These are phyloP conservation scores for Saussurea involucrata DNA, from an alignment of 129 eudicot species.

Conservation along the genomic window DNA sequence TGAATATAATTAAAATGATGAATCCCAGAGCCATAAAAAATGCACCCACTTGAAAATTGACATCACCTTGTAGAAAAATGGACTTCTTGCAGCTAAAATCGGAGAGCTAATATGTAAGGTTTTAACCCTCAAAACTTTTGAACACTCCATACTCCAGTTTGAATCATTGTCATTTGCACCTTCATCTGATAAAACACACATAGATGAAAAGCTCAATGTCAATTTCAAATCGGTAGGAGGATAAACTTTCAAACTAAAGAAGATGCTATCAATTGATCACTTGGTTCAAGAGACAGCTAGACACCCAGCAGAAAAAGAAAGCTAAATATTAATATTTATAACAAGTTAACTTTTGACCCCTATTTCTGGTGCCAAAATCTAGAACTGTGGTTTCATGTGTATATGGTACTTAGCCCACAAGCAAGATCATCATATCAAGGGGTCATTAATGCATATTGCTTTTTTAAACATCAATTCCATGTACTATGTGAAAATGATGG, in stretches of 20 bases:
- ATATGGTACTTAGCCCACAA: not conserved
- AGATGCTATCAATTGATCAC: not conserved
- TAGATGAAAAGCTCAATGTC: not conserved
- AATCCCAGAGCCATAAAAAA: not conserved
- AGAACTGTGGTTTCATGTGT: not conserved
- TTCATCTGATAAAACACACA: slow-evolving; percentile 31
- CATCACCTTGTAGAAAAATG: slow-evolving; percentile 78
- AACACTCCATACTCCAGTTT: slow-evolving; percentile 43
- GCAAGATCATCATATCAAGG: not conserved
- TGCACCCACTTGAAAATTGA: not conserved
- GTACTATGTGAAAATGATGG: not conserved
- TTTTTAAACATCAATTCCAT: not conserved
- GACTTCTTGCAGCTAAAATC: slow-evolving; percentile 85
- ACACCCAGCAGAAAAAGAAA: not conserved
- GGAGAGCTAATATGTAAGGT: slow-evolving; percentile 77
- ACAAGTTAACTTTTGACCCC: not conserved
- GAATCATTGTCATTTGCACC: slow-evolving; percentile 31
- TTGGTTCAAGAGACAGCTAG: not conserved
- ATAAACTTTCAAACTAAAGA: not conserved
- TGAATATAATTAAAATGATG: not conserved
- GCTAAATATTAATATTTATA: not conserved
- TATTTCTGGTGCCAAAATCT: not conserved
- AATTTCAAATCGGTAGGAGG: not conserved
- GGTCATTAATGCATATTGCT: not conserved
- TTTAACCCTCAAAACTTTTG: slow-evolving; percentile 38